Evolutionary conservation across 345 rosid species (phyloP).

Genomic region (Physaria fendleri): DNA sequence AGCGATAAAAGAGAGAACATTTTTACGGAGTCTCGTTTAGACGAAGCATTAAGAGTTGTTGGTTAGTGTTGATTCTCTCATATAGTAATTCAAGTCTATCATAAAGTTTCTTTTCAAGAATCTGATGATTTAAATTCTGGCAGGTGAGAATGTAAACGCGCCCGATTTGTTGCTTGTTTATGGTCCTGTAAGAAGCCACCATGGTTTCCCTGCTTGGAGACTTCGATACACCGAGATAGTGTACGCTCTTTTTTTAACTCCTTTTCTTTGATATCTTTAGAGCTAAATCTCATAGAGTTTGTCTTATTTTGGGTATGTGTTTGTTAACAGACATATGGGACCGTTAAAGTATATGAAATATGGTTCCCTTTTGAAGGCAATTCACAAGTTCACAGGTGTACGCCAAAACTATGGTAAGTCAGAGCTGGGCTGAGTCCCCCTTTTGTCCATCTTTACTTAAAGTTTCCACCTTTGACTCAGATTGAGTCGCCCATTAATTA

Average conservation of each 20-base stretch:
- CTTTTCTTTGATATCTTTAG: neutral
- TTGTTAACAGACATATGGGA: conserved; percentile 70
- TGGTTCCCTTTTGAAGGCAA: conserved; percentile 65
- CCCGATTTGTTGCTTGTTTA: conserved; percentile 81
- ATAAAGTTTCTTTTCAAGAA: neutral
- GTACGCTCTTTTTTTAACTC: conserved; percentile 37
- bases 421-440: neutral
- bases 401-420: conserved; percentile 75
- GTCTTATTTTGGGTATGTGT: conserved; percentile 13
- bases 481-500: neutral
- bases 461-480: neutral
- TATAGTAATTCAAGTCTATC: neutral
- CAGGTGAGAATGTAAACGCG: conserved; percentile 63
- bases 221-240: conserved; percentile 80
- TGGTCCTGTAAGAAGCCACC: conserved; percentile 84
- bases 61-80: conserved; percentile 44
- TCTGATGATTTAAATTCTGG: conserved; percentile 12
- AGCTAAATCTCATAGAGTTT: neutral
- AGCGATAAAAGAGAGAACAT: conserved; percentile 38
- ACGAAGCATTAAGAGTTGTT: conserved; percentile 56
- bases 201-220: conserved; percentile 96
- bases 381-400: conserved; percentile 67
- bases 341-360: conserved; percentile 56
- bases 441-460: neutral
- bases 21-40: conserved; percentile 62